Base-by-base conservation (phyloP, 2,329 filamentous ascomycete species). In the Curvularia sp. region DNA sequence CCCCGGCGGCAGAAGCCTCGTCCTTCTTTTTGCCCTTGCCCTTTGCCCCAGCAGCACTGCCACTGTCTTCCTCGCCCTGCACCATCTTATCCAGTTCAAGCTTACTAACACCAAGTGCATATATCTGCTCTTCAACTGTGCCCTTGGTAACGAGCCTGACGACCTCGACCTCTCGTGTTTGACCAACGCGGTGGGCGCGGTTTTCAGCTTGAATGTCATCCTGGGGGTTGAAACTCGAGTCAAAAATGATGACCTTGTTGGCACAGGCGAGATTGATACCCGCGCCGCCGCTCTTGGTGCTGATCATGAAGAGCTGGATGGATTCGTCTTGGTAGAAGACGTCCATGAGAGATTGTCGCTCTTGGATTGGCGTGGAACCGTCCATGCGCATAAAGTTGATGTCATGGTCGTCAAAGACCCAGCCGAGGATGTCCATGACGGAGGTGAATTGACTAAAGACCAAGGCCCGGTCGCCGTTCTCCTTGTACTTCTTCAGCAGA, bases 141-240 rank as follows among this genome's bases (percentile, higher is more conserved):
- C 84, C 86, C 55, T 84, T 85, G 0, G 91, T 91, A 53, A 99
- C 89, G 1, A 99, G 83, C 28, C 93, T 84, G 39, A 97, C 87
- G 39, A 99, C 90, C 74, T 99, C 94, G 1, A 99, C 95, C 34
- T 94, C 90, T 15, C 91, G 84, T 28, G 86, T 93, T 80, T 99
- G 95, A 0, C 95, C 95, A 8, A 99, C 91, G 13, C 95, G 89
- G 78, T 99, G 95, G 0, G 95, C 95, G 18, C 95, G 89, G 76
- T 99, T 98, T 81, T 98, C 95, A 0, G 95, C 95, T 76, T 99
- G 95, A n/a, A 97, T 88, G 73, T 99, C 95, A 67, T 98, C 94
- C 74, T 99, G 95, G 0, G 95, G 95, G 69, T 99, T 99, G 80
- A 97, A 97, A n/a, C 89, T 92, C 63, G 91, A 90, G 77, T 99